Base-by-base conservation (phyloP, 805 yeast genomes). In the Suhomyces sp. region DNA sequence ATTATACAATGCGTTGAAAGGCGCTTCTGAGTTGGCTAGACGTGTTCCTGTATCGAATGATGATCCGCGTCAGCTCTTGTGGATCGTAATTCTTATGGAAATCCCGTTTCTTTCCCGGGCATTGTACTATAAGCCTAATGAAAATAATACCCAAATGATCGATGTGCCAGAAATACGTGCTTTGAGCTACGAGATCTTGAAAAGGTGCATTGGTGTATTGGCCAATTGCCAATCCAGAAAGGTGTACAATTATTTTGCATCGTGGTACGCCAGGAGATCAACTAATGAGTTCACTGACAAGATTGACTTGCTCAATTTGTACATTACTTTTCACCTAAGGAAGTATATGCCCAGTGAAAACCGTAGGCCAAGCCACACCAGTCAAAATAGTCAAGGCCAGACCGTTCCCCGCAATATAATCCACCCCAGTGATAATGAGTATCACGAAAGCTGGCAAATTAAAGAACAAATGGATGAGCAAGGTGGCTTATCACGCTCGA, bases 271-370 rank as follows among this genome's bases (percentile, higher is more conserved):
- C 3, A 72, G 77, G 45, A 61, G 76, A 15, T 69, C 84, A 0
- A 51, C 58, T 0, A 67, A 65, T 0, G 76, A 72, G 7, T 86
- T 87, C 57, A 65, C 66, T 8, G 61, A 66, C 2, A 84, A 85
- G 58, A 79, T 90, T 0, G 90, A 90, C 40, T 71, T 87, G 31
- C 60, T 89, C 47, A 92, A 91, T 61, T 74, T 90, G 22, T 90
- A 87, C 68, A 79, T 91, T 36, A 87, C 96, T 0, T 90, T 88
- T 62, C 90, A 89, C 45, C 72, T 92, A 51, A 80, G 84, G 41
- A 76, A 83, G 54, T 74, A 82, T 50, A 57, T 63, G 53, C 68
- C 73, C 49, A 64, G 71, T 54, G 70, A 66, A 40, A 19, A 4
- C 22, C 27, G 26, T 22, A 7, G n/a, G 22, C 22, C 15, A 9